Conservation (phyloP, 169 alveolate species). For the Plasmodium billcollinsi region DNA sequence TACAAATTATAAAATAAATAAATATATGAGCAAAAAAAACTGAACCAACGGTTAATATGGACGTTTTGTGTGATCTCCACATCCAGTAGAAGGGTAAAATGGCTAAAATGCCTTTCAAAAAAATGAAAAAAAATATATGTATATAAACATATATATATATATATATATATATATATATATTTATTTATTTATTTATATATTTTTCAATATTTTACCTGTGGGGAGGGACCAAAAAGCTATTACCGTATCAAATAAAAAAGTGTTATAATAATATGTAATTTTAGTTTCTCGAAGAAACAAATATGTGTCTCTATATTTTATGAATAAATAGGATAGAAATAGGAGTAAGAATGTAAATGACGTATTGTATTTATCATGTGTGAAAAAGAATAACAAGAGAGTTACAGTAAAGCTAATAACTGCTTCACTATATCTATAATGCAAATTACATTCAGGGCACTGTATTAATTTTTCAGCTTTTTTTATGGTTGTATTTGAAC, state of each 20-base stretch:
- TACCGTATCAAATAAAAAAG: slow-evolving; percentile 38
- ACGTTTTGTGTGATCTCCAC: slow-evolving; percentile 21
- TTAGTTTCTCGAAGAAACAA: slow-evolving; percentile 32
- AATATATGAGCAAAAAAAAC: slow-evolving; percentile 2
- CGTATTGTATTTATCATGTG: slow-evolving; percentile 20
- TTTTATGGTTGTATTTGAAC: slow-evolving; percentile 4
- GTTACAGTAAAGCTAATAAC: slow-evolving; percentile 26
- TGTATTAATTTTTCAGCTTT: slow-evolving; percentile 23
- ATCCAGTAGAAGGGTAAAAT: slow-evolving; percentile 24
- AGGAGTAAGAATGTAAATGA: slow-evolving; percentile 23
- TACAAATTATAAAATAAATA: slow-evolving; percentile 8
- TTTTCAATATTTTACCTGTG: slow-evolving; percentile 1
- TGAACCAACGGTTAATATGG: neutral
- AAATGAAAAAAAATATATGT: neutral
- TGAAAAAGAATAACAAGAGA: slow-evolving; percentile 22
- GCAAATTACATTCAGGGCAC: slow-evolving; percentile 42
- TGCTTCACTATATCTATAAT: slow-evolving; percentile 49
- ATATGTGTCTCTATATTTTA: slow-evolving; percentile 41
- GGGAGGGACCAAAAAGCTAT: slow-evolving; percentile 33
- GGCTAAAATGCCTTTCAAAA: slow-evolving; percentile 15
- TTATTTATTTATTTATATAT: too few relatives aligned
- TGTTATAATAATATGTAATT: slow-evolving; percentile 25
- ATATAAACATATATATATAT: slow-evolving; percentile 9
- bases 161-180: neutral
- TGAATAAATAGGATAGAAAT: slow-evolving; percentile 26